phyloP scores from a whole-genome alignment of 2,329 filamentous ascomycete species.

The Claviceps purpurea region DNA sequence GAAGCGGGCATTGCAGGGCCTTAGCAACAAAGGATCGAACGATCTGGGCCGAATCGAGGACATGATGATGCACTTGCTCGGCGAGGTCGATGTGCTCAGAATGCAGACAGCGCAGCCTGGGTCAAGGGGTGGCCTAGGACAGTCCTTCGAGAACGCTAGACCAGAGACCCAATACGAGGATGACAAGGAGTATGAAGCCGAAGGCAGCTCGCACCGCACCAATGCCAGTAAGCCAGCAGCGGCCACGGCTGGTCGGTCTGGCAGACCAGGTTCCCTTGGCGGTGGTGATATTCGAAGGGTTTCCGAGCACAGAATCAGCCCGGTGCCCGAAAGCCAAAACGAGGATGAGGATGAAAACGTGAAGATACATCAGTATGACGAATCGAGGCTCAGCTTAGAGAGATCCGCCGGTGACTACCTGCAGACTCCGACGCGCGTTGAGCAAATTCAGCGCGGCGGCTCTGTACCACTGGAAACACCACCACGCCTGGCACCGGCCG shows the following conservation, averaged over 20 bases:
- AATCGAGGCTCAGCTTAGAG: constrained; percentile 26
- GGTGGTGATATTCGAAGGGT: constrained; percentile 39
- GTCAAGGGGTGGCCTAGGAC: constrained; percentile 36
- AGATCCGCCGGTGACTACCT: constrained; percentile 32
- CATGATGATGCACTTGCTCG: constrained; percentile 83
- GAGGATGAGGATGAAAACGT: constrained; percentile 68
- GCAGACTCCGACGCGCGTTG: constrained; percentile 45
- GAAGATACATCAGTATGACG: constrained; percentile 53
- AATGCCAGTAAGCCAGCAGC: constrained; percentile 65
- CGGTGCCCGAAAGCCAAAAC: constrained; percentile 72
- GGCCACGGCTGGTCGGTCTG: constrained; percentile 47
- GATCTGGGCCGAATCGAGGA: constrained; percentile 82
- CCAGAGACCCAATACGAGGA: constrained; percentile 51
- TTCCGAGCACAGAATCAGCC: constrained; percentile 76
- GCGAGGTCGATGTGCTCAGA: constrained; percentile 78
- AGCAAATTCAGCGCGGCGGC: constrained; percentile 29
- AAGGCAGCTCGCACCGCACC: constrained; percentile 59
- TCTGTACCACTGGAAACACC: constrained; percentile 46
- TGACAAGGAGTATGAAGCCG: constrained; percentile 67
- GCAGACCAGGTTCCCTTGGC: constrained; percentile 25
- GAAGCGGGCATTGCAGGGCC: constrained; percentile 78
- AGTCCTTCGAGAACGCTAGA: constrained; percentile 57
- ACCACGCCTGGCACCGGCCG: constrained; percentile 34
- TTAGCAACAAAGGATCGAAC: constrained; percentile 76
- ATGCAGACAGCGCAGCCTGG: constrained; percentile 34